Base-by-base conservation (phyloP, 805 yeast species). In the Spathaspora sp. region DNA sequence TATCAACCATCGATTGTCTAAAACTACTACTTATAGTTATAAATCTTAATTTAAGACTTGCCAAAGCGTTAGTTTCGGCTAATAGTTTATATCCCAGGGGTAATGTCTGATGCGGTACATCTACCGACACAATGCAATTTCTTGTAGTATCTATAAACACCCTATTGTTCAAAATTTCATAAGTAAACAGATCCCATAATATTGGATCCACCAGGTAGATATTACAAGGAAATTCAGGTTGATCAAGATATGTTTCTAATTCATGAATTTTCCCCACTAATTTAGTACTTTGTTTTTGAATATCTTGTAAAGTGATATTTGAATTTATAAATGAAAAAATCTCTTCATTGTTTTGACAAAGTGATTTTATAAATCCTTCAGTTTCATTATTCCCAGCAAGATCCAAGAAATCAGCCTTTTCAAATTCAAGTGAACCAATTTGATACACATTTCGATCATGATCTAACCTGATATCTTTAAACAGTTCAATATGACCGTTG, bases 351-450 rank as follows among this genome's bases (percentile, higher is more conserved):
- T 63, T 61, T 47, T 61, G 56, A 29, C 62, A 57, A 38, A 67
- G 55, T 12, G 78, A 73, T 59, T 77, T 77, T 47, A 83, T 71
- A 61, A 84, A 81, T 20, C 83, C 82, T 53, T 80, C 86, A 4
- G 86, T 77, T 35, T 84, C 87, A 56, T 65, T 61, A 49, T 67
- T 69, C 6, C 69, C 70, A 1, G 67, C 70, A 29, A 67, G 55
- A 52, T 67, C 70, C 23, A 67, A 55, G 56, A 83, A 76, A 49
- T 81, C 85, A 1, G 78, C 69, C 52, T 80, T 79, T 55, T 78
- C 81, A 57, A 78, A 74, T 51, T 77, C 82, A 26, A 75, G 59
- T 2, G 78, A 72, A n/a, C 79, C 79, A 23, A 75, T 75, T 52
- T 74, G 73, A 57, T 73, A 74, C 7, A 68, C 72, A 46, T 68